Percentiles rank a stretch among this genome's conserved stretches.
These are phyloP conservation scores for Phytophthora fragariaefolia DNA, from an alignment of 352 stramenopile genomes.

Conservation along the genomic window DNA sequence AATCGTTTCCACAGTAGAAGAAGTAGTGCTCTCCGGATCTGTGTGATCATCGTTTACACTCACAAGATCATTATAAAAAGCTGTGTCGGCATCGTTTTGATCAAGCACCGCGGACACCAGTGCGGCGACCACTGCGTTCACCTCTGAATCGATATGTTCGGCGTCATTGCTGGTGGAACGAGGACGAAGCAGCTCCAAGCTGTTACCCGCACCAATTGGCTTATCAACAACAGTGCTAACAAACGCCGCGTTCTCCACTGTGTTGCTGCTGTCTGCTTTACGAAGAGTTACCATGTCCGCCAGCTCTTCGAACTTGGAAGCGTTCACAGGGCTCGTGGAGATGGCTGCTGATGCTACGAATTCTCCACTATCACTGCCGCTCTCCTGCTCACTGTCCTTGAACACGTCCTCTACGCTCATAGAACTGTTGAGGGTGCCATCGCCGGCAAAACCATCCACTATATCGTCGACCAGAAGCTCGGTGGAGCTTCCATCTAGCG, in stretches of 20 bases:
- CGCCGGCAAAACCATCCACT: neutral
- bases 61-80: neutral
- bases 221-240: neutral
- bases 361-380: neutral
- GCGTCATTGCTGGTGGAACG: neutral
- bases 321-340: neutral
- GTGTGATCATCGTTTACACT: too few species aligned
- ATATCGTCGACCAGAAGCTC: neutral
- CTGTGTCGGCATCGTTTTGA: neutral
- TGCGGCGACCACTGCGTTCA: neutral
- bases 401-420: neutral
- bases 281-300: neutral
- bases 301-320: neutral
- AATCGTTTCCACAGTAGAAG: too few species aligned
- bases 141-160: neutral
- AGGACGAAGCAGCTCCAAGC: neutral
- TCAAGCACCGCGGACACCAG: neutral
- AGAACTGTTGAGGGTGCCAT: neutral
- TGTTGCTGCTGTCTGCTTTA: neutral
- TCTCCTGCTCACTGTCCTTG: neutral
- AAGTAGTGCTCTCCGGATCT: too few species aligned
- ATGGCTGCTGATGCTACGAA: neutral
- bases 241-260: neutral
- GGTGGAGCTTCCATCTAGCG: neutral
- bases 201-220: neutral